Base-by-base conservation (phyloP, 352 stramenopile species). In the Globisporangium sylvaticum region DNA sequence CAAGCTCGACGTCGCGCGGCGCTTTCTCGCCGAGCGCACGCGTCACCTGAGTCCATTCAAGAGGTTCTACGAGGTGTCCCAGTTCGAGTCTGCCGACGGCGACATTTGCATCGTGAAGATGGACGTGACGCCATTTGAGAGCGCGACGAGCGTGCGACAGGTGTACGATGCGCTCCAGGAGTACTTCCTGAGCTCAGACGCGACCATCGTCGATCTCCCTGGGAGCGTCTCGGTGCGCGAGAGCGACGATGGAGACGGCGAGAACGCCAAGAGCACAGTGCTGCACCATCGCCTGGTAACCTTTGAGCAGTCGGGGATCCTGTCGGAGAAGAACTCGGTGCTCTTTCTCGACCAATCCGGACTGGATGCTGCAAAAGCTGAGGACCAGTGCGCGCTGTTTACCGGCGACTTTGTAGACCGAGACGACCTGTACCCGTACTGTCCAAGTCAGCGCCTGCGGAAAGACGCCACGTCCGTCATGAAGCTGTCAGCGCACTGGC, bases 131-230 rank as follows among this genome's bases (percentile, higher is more conserved):
- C 74, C 74, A 22, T 78, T 84, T 42, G 64, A 67, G 2, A 70
- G 70, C 6, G 58, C 62, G 1, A 15, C 29, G 0, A 78, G 66
- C 58, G 69, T 84, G 6, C 66, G 66, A 2, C 62, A 64, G 1
- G 74, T 81, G 50, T 81, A 78, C 61, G 77, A 84, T 14, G 72
- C 72, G 9, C 56, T 78, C 18, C 64, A 78, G 7, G 65, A 71
- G 34, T 70, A 76, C 37, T 72, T 74, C 24, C 61, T 64, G 25
- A 81, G 80, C 37, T 62, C 79, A 6, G 74, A 84, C 48, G 79
- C 79, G 61, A 66, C 63, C 32, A 72, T 84, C 56, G 72, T 68
- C 31, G 74, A 80, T 34, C 60, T 74, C n/a, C 46, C 79, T 31
- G 74, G 69, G 34, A 42, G 34, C 34, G 15, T 42, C 34, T 42